Evolutionary conservation across 2,329 filamentous ascomycete genomes (phyloP).

Genomic region (Pestalotiopsis sp.): DNA sequence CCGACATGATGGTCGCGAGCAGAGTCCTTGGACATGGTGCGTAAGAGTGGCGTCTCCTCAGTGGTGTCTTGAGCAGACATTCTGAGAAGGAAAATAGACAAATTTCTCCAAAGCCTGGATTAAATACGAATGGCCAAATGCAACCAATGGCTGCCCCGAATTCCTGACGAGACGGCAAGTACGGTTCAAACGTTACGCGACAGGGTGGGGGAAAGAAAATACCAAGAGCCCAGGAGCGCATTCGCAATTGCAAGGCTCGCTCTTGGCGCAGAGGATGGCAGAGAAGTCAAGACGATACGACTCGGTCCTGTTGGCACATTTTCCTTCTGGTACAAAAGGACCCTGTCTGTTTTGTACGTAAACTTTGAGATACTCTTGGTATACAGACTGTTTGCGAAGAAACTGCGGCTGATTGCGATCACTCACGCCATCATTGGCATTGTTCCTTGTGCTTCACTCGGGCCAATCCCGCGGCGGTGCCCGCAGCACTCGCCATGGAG

Average conservation of each 20-base stretch:
- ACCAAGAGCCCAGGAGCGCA: background rate
- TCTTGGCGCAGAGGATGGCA: background rate
- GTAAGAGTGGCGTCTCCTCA: background rate
- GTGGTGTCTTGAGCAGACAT: background rate
- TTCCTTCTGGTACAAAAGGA: background rate
- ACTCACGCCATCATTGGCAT: background rate
- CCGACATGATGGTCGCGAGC: background rate
- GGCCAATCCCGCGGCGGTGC: background rate
- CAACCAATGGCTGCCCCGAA: background rate
- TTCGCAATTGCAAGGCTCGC: background rate
- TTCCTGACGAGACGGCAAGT: background rate
- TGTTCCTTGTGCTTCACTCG: background rate
- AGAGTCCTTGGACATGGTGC: conserved; percentile 11
- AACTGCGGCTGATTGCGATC: background rate
- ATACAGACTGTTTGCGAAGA: background rate
- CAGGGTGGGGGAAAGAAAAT: background rate
- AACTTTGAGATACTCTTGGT: background rate
- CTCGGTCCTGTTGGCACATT: background rate
- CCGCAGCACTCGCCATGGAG: background rate
- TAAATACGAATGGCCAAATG: background rate
- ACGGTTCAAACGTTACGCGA: background rate
- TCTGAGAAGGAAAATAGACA: background rate
- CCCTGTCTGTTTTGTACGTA: background rate
- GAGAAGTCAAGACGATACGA: background rate
- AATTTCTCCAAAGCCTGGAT: background rate